Conservation (phyloP, 2,329 filamentous ascomycete species). For the Didymellaceae sp. region DNA sequence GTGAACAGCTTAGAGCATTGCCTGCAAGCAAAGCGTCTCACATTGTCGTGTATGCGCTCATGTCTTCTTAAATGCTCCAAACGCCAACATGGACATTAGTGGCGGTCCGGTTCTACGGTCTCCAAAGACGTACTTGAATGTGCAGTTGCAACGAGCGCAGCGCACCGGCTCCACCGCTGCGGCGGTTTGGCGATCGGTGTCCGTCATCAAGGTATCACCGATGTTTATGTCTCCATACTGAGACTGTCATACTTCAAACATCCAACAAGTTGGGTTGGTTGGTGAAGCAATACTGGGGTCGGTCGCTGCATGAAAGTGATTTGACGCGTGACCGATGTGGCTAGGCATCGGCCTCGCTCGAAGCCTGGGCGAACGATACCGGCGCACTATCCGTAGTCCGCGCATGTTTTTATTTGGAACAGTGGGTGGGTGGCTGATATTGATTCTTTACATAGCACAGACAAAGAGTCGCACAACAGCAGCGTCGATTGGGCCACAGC, state of each 20-base stretch:
- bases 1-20: slow-evolving; percentile 15
- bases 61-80: slow-evolving; percentile 16
- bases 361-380: too few species aligned
- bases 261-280: not conserved
- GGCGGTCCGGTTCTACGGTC: not conserved
- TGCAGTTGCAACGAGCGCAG: slow-evolving; percentile 14
- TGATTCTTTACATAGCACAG: too few species aligned
- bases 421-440: too few species aligned
- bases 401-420: too few species aligned
- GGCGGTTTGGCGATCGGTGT: not conserved
- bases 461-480: too few species aligned
- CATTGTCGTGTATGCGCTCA: slow-evolving; percentile 15
- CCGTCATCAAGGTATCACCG: not conserved
- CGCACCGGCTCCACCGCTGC: slow-evolving; percentile 1
- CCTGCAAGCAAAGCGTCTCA: slow-evolving; percentile 6
- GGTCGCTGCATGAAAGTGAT: too few species aligned
- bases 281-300: too few species aligned
- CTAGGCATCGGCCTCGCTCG: too few species aligned
- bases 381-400: too few species aligned
- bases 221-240: not conserved
- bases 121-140: slow-evolving; percentile 6
- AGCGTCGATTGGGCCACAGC: too few species aligned
- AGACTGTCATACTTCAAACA: not conserved
- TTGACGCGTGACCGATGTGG: too few species aligned
- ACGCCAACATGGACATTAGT: not conserved